Conservation (phyloP, 2,329 filamentous ascomycete species). For the Lecanicillium sp. region DNA sequence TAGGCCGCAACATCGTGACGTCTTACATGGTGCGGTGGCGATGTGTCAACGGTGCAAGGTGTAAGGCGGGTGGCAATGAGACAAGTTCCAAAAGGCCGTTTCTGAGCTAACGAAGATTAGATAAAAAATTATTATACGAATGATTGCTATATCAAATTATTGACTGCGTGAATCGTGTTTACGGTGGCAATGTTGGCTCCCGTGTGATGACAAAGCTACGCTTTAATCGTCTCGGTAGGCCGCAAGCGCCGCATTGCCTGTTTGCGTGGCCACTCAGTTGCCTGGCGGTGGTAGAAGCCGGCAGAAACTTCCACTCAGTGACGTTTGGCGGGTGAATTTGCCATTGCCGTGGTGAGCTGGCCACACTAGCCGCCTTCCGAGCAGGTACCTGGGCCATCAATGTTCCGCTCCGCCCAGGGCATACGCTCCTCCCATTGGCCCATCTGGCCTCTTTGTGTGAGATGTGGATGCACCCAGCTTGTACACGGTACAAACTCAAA, state of each 20-base stretch:
- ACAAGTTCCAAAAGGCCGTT: too few species aligned
- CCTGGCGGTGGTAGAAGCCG: conserved; percentile 16
- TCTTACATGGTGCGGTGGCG: too few species aligned
- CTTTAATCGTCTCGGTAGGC: not conserved
- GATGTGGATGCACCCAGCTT: conserved; percentile 2
- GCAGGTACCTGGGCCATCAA: conserved; percentile 21
- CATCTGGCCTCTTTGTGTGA: conserved; percentile 9
- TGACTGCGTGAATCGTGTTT: not conserved
- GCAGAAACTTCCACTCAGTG: conserved; percentile 22
- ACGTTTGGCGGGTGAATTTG: too few species aligned
- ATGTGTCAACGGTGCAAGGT: too few species aligned
- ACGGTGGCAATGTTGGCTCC: not conserved
- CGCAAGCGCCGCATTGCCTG: not conserved
- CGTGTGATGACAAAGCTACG: conserved; percentile 1
- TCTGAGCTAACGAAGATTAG: too few species aligned
- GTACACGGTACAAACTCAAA: conserved; percentile 2
- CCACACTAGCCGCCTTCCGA: not conserved
- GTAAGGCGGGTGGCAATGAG: too few species aligned
- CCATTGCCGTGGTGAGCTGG: not conserved
- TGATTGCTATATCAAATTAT: too few species aligned
- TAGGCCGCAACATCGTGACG: too few species aligned
- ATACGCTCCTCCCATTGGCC: conserved; percentile 26
- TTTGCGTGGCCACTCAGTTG: conserved; percentile 8
- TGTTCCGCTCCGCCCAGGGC: conserved; percentile 25
- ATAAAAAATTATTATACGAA: too few species aligned